Evolutionary conservation across 306 rosid species (phyloP), one percentile per base, ranked within the genome.

Genomic region (Leucaena leucocephala): DNA sequence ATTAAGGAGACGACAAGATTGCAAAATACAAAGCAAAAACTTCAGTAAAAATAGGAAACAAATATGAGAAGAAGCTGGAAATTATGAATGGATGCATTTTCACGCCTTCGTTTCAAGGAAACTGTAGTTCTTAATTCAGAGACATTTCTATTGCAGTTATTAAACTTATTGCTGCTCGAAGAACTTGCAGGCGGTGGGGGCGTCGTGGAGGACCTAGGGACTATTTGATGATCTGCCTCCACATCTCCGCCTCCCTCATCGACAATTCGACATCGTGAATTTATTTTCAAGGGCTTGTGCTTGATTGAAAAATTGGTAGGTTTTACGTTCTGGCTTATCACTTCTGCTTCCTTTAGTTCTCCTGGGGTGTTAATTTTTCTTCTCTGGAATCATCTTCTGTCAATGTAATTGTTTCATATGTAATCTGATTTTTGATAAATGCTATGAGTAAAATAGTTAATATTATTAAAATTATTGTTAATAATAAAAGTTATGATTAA

Each of bases 221-320:
- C 89, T 11, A 90, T 88, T 81, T 92, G 96, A 62, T 84, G 85
- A 64, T 90, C 94, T 1, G 80, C 91, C n/a, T 80, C 87, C 35
- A 65, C 91, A 1, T 77, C 90, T 8, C 68, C 82, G 4, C 19
- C 82, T 4, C 13, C 45, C 2, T 74, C 86, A 3, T 74, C 84
- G 0, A 21, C 85, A 0, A 72, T 82, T 74, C 84, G 0, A 21
- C 85, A 0, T 76, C 84, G 0, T 27, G 27, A 27, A 27, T 27
- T 27, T 27, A 27, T 27, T 27, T 27, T 27, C 1, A 27, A 27
- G 27, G 1, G 1, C 27, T 27, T 27, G 27, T 27, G 1, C 0
- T 27, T 27, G 27, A 27, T 27, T 1, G 27, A 27, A 27, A 1
- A 27, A 27, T 27, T 27, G 0, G 27, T 27, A 27, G 27, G 27